A percentile compares a stretch with the other conserved stretches of the same genome.
phyloP scores from a whole-genome alignment of 1,284 basidiomycete genomes.

The Cryptococcus sp. region DNA sequence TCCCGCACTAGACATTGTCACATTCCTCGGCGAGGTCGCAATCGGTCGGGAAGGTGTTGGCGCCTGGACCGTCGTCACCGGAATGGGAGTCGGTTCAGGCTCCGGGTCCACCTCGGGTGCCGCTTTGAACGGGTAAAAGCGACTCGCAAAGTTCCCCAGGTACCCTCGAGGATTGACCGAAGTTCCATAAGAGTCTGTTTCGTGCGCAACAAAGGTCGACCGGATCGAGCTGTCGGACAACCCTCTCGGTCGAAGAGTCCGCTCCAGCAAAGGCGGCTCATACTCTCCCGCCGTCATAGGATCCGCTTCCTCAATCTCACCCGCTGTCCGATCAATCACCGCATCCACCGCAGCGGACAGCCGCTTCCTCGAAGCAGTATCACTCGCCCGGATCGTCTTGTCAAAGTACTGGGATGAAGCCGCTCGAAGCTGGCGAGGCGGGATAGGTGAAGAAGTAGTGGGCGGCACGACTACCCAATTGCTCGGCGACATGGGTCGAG shows the following conservation, averaged over 20 bases:
- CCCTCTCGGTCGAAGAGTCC: conserved; percentile 67
- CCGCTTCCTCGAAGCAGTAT: conserved; percentile 18
- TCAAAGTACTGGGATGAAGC: conserved; percentile 34
- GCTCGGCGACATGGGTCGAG: conserved; percentile 20
- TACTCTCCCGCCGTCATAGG: conserved; percentile 8
- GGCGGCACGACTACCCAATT: conserved; percentile 4
- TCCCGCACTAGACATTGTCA: neutral
- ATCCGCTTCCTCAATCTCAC: conserved; percentile 36
- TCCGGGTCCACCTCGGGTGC: neutral
- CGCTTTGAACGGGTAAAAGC: conserved; percentile 15
- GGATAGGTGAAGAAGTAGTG: neutral
- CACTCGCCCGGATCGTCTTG: conserved; percentile 10
- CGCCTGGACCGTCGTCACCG: neutral
- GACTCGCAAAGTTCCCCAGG: conserved; percentile 19
- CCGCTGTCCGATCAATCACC: conserved; percentile 58
- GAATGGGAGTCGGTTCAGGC: neutral
- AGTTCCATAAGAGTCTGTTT: neutral
- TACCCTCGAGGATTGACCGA: conserved; percentile 10
- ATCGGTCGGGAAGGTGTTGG: conserved; percentile 14
- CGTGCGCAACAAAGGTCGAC: conserved; percentile 54
- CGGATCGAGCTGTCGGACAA: conserved; percentile 85
- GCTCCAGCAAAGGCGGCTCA: conserved; percentile 53
- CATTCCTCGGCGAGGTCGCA: conserved; percentile 6
- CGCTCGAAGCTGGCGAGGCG: conserved; percentile 17
- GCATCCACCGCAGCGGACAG: conserved; percentile 69